Conservation (phyloP, 257 asterid genomes). For the Nicotiana sylvestris region DNA sequence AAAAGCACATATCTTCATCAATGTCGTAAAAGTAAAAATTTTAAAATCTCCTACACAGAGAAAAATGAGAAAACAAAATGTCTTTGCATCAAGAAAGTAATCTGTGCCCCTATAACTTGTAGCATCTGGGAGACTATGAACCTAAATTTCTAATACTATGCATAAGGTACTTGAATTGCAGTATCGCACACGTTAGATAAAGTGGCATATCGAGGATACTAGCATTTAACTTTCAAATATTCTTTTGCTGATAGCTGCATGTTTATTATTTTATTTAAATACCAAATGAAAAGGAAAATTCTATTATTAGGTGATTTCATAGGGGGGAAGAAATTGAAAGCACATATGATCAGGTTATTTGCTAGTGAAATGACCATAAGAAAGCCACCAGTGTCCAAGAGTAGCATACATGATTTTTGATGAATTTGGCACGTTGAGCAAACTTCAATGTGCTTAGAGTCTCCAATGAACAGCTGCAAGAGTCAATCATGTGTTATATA, state of each 20-base stretch:
- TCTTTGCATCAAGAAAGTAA: too few relatives aligned
- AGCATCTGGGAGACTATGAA: too few relatives aligned
- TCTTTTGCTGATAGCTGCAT: not conserved
- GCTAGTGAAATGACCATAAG: not conserved
- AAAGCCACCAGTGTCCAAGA: slow-evolving; percentile 9
- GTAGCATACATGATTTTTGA: slow-evolving; percentile 64
- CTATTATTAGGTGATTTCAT: not conserved
- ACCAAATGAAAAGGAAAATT: not conserved
- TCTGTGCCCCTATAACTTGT: too few relatives aligned
- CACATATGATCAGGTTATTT: not conserved
- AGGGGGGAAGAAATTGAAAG: not conserved
- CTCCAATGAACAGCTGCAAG: slow-evolving; percentile 73
- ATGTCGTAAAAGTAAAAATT: not conserved
- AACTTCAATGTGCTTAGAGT: slow-evolving; percentile 85
- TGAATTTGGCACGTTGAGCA: slow-evolving; percentile 86
- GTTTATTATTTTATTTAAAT: not conserved
- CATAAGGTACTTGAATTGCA: not conserved
- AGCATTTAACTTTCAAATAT: not conserved
- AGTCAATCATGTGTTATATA: slow-evolving; percentile 11
- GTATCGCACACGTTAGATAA: not conserved
- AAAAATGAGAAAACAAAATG: slow-evolving; percentile 1
- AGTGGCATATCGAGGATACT: not conserved
- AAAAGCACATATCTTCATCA: not conserved
- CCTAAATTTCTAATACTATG: not conserved
- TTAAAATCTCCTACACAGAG: not conserved